phyloP scores from a whole-genome alignment of 1,139 yeast genomes.

The Yamadazyma dendronema region DNA sequence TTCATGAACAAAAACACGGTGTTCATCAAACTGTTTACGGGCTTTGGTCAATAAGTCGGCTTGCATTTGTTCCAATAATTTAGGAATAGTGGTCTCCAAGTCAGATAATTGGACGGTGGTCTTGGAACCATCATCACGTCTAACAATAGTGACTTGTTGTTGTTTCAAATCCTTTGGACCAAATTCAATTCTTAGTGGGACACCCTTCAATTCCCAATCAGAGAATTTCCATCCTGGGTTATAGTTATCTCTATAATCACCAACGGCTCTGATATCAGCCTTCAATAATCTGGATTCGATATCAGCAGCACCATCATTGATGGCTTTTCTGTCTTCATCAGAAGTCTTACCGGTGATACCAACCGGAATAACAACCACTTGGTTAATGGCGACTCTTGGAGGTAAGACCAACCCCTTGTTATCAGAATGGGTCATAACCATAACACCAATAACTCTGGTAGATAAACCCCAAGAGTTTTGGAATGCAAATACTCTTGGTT shows the following conservation, averaged over 20 bases:
- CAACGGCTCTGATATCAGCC: conserved; percentile 67
- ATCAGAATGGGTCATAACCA: conserved; percentile 98
- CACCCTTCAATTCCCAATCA: conserved; percentile 95
- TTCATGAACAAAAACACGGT: conserved; percentile 74
- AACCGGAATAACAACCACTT: conserved; percentile 90
- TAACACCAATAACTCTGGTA: conserved; percentile 97
- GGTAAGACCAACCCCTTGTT: conserved; percentile 98
- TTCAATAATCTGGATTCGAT: conserved; percentile 59
- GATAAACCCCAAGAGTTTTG: conserved; percentile 99
- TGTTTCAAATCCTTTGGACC: conserved; percentile 94
- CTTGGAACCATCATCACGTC: conserved; percentile 89
- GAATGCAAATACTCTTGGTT: conserved; percentile 83
- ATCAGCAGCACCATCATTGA: conserved; percentile 66
- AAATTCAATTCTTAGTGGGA: conserved; percentile 87
- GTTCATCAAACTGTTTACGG: conserved; percentile 76
- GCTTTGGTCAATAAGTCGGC: conserved; percentile 72
- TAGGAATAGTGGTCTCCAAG: conserved; percentile 67
- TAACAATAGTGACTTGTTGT: conserved; percentile 79
- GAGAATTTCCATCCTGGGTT: conserved; percentile 99
- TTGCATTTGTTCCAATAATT: conserved; percentile 80
- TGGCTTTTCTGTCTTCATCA: conserved; percentile 67
- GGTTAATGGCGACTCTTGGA: conserved; percentile 92
- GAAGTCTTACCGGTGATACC: conserved; percentile 89
- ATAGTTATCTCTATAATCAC: conserved; percentile 91
- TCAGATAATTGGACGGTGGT: conserved; percentile 61